Conservation (phyloP, 2,329 filamentous ascomycete species). For the Proliferodiscus dingleyae region DNA sequence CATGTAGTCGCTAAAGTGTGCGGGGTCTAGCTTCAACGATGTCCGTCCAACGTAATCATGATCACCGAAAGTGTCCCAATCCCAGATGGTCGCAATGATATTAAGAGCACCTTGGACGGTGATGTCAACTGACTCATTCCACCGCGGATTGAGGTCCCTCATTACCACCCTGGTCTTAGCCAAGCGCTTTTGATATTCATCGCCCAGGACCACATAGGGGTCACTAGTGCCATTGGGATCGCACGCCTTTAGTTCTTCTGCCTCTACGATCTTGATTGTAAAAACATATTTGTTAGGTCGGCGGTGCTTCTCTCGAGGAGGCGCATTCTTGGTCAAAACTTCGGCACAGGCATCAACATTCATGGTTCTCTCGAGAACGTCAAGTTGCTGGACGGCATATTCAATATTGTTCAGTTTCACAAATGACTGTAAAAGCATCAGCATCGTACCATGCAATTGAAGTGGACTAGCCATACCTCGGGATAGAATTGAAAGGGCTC, state of each 20-base stretch:
- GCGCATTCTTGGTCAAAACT: slow-evolving; percentile 70
- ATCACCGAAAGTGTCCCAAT: slow-evolving; percentile 94
- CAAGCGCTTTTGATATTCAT: slow-evolving; percentile 95
- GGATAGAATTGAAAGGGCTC: slow-evolving; percentile 97
- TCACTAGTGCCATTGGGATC: slow-evolving; percentile 92
- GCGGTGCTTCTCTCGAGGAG: slow-evolving; percentile 57
- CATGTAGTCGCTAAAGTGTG: slow-evolving; percentile 92
- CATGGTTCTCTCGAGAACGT: slow-evolving; percentile 82
- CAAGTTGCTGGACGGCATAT: slow-evolving; percentile 86
- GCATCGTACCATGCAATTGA: slow-evolving; percentile 18
- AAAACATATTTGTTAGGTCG: slow-evolving; percentile 89
- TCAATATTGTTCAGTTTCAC: slow-evolving; percentile 98
- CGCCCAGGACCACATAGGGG: slow-evolving; percentile 92
- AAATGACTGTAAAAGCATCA: slow-evolving; percentile 62
- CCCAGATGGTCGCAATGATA: slow-evolving; percentile 95
- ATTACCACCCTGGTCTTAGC: slow-evolving; percentile 92
- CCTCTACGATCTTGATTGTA: slow-evolving; percentile 97
- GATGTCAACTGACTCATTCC: slow-evolving; percentile 97
- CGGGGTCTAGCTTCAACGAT: slow-evolving; percentile 96
- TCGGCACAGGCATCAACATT: slow-evolving; percentile 88
- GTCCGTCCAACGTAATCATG: slow-evolving; percentile 96
- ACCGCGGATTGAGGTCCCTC: slow-evolving; percentile 84
- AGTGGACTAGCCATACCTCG: slow-evolving; percentile 56
- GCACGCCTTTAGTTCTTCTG: slow-evolving; percentile 96
- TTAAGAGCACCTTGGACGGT: slow-evolving; percentile 88